Conservation (phyloP, 495 filamentous ascomycete genomes). For the Sphaerosporella brunnea region DNA sequence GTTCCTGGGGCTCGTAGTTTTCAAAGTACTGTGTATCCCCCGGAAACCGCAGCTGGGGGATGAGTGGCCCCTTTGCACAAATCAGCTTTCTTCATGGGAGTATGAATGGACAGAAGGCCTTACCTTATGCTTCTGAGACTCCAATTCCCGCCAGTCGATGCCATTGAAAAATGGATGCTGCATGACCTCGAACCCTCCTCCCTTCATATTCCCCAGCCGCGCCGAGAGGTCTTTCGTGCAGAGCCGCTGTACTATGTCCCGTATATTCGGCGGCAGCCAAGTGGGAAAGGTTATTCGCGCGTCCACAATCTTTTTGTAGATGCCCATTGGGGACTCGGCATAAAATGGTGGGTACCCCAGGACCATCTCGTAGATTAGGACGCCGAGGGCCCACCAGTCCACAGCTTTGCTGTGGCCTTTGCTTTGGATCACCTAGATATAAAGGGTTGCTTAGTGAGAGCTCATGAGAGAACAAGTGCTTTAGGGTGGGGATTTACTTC, state of each 20-base stretch:
- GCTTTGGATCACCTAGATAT: conserved; percentile 65
- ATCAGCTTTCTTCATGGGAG: no score
- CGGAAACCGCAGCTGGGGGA: conserved; percentile 59
- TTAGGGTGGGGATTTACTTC: conserved; percentile 34
- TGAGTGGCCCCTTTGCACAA: conserved; percentile 64
- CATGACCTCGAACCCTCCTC: conserved; percentile 68
- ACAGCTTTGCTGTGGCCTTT: conserved; percentile 89
- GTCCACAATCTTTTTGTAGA: conserved; percentile 81
- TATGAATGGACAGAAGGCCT: no score
- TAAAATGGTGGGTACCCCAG: conserved; percentile 95
- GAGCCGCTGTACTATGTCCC: conserved; percentile 66
- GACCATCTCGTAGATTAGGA: conserved; percentile 88
- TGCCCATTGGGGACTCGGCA: conserved; percentile 88
- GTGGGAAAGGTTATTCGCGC: conserved; percentile 54
- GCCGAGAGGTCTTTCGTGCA: conserved; percentile 80
- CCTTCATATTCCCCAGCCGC: conserved; percentile 73
- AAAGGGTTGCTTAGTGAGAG: no score
- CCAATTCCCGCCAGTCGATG: conserved; percentile 75
- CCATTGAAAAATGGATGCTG: conserved; percentile 68
- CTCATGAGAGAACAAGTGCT: no score
- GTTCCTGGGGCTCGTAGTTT: conserved; percentile 43
- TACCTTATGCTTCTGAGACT: conserved; percentile 18
- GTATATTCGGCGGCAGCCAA: conserved; percentile 51
- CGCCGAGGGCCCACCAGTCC: conserved; percentile 98
- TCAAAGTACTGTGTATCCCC: conserved; percentile 87